These are phyloP conservation scores for Inga laurina DNA, from an alignment of 306 rosid species.

Conservation along the genomic window DNA sequence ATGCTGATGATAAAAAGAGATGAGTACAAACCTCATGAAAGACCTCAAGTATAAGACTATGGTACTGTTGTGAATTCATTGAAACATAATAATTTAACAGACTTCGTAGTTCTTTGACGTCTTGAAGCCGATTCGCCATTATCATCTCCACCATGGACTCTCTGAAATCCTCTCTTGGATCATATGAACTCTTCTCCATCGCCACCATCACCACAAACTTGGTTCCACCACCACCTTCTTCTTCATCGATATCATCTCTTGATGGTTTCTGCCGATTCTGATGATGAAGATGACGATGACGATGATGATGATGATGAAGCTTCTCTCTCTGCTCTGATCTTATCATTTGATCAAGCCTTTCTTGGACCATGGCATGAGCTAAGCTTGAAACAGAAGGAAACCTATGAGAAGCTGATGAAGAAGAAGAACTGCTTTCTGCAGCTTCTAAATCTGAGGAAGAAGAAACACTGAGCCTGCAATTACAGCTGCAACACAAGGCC, in stretches of 20 bases:
- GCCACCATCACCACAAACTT: constrained; percentile 86
- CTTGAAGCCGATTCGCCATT: constrained; percentile 59
- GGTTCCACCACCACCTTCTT: constrained; percentile 39
- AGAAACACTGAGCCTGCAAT: constrained; percentile 77
- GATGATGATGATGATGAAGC: not conserved
- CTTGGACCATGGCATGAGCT: constrained; percentile 97
- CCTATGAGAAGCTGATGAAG: constrained; percentile 48
- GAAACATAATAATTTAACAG: constrained; percentile 86
- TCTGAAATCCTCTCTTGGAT: constrained; percentile 84
- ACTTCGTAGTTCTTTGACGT: constrained; percentile 74
- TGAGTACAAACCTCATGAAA: constrained; percentile 77
- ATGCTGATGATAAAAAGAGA: constrained; percentile 46
- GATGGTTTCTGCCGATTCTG: not conserved
- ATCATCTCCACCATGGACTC: constrained; percentile 88
- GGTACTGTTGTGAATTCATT: constrained; percentile 68
- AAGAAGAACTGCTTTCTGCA: constrained; percentile 55
- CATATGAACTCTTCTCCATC: constrained; percentile 75
- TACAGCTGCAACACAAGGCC: constrained; percentile 68
- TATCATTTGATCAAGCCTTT: constrained; percentile 84
- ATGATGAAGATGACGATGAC: not conserved
- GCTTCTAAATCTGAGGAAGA: constrained; percentile 81
- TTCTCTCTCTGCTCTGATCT: constrained; percentile 63
- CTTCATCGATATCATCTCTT: constrained; percentile 16
- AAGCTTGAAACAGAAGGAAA: constrained; percentile 76
- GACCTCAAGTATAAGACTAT: constrained; percentile 59